These are phyloP conservation scores for Thalassiosira hispida DNA, from an alignment of 352 stramenopile species.

Conservation along the genomic window DNA sequence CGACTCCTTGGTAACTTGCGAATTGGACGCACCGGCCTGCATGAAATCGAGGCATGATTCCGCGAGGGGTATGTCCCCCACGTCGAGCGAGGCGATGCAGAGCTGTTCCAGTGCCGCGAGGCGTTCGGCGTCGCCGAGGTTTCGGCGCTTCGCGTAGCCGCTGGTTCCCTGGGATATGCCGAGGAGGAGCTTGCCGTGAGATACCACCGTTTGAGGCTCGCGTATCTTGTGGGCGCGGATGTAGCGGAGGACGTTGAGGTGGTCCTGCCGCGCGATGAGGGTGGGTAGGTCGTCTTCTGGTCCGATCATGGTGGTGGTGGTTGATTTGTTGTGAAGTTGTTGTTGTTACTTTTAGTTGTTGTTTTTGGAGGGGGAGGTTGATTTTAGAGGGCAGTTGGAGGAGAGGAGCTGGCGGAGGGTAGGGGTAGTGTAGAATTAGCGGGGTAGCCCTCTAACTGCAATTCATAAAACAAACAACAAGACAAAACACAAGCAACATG, in stretches of 20 bases:
- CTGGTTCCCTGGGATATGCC: slow-evolving; percentile 14
- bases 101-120: slow-evolving; percentile 73
- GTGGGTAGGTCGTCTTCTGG: slow-evolving; percentile 70
- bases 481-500: too few relatives aligned
- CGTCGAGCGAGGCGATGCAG: slow-evolving; percentile 61
- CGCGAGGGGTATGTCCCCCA: slow-evolving; percentile 50
- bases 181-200: slow-evolving; percentile 58
- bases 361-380: too few relatives aligned
- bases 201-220: slow-evolving; percentile 61
- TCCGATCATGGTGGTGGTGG: slow-evolving; percentile 50
- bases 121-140: slow-evolving; percentile 36
- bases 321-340: background rate
- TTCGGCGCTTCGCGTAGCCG: background rate
- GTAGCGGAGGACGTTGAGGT: slow-evolving; percentile 71
- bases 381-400: too few relatives aligned
- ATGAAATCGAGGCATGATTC: slow-evolving; percentile 55
- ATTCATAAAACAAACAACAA: too few relatives aligned
- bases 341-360: too few relatives aligned
- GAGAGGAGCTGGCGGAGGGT: too few relatives aligned
- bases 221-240: slow-evolving; percentile 74
- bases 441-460: too few relatives aligned
- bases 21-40: slow-evolving; percentile 1
- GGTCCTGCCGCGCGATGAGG: slow-evolving; percentile 64
- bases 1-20: slow-evolving; percentile 48
- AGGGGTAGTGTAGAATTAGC: too few relatives aligned